A percentile compares a stretch with the other conserved stretches of the same genome.
These are phyloP conservation scores for Quercus tomentella DNA, from an alignment of 331 rosid species.

Conservation along the genomic window DNA sequence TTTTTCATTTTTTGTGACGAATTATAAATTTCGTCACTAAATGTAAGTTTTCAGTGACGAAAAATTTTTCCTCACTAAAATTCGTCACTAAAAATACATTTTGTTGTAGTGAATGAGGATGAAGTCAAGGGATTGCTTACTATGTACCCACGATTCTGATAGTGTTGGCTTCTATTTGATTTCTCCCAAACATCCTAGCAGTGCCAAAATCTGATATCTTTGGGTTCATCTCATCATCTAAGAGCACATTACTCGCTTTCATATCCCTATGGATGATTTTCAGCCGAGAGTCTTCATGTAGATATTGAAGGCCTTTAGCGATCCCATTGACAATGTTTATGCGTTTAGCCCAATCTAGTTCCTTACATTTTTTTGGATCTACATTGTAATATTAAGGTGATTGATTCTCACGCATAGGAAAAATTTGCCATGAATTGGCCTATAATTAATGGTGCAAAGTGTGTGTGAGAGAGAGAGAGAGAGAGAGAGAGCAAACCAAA, in stretches of 20 bases:
- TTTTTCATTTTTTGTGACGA: too few species aligned
- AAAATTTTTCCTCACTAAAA: too few species aligned
- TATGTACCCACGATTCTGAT: constrained; percentile 39
- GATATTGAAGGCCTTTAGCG: constrained; percentile 33
- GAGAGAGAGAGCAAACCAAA: constrained; percentile 17
- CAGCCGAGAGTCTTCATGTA: constrained; percentile 50
- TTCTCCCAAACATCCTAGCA: constrained; percentile 33
- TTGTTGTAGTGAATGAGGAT: too few species aligned
- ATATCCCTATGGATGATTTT: constrained; percentile 46
- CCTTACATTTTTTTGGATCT: constrained; percentile 31
- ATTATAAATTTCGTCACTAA: too few species aligned
- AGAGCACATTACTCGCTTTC: constrained; percentile 43
- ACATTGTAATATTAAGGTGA: not conserved
- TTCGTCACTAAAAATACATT: too few species aligned
- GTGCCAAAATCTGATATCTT: constrained; percentile 49
- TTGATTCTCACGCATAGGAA: not conserved
- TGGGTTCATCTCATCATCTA: constrained; percentile 44
- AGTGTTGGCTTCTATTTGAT: constrained; percentile 46
- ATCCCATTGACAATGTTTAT: constrained; percentile 34
- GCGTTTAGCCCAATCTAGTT: constrained; percentile 34
- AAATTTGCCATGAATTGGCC: not conserved
- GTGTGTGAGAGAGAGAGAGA: not conserved
- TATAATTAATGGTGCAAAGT: not conserved
- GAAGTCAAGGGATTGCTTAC: constrained; percentile 29
- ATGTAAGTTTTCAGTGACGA: too few species aligned